Evolutionary conservation across 108 stramenopile species (phyloP).

Genomic region (Cylindrotheca fusiformis): DNA sequence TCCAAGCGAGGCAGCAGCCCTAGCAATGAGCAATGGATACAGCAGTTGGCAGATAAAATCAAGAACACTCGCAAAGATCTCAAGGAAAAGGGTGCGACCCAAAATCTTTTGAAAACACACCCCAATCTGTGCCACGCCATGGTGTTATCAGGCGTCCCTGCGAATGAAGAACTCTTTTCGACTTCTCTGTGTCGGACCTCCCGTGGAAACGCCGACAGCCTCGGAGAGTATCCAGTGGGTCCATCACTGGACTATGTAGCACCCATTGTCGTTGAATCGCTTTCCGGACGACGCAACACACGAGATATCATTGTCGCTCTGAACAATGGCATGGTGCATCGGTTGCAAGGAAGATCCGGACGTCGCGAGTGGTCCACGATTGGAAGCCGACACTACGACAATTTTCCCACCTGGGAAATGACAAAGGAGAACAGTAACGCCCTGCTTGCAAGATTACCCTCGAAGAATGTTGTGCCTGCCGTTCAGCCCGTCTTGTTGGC

Average conservation of each 20-base stretch:
- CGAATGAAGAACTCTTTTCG: constrained; percentile 78
- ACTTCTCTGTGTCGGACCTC: constrained; percentile 52
- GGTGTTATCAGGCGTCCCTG: constrained; percentile 70
- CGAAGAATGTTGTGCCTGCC: constrained; percentile 36
- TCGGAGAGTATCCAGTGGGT: not conserved
- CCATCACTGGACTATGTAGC: constrained; percentile 46
- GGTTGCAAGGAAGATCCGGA: constrained; percentile 57
- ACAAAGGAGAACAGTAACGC: constrained; percentile 19
- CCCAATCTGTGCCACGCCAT: constrained; percentile 61
- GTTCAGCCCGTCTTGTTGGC: constrained; percentile 68
- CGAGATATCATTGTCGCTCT: constrained; percentile 74
- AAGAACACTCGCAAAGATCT: constrained; percentile 5
- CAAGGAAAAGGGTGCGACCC: constrained; percentile 1
- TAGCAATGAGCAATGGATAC: not conserved
- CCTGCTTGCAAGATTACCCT: constrained; percentile 43
- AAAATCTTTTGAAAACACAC: not conserved
- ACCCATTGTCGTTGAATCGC: constrained; percentile 63
- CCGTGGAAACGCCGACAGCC: constrained; percentile 1
- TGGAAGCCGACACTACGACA: constrained; percentile 27
- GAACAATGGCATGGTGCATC: constrained; percentile 66
- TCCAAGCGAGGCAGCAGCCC: not conserved
- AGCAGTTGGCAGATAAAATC: not conserved
- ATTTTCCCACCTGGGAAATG: constrained; percentile 56
- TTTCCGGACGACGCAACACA: constrained; percentile 48
- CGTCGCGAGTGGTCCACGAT: constrained; percentile 44